Percentiles rank a stretch among this genome's conserved stretches.
Conservation (phyloP, 768 basidiomycete genomes). For the Tremella yokohamensis region DNA sequence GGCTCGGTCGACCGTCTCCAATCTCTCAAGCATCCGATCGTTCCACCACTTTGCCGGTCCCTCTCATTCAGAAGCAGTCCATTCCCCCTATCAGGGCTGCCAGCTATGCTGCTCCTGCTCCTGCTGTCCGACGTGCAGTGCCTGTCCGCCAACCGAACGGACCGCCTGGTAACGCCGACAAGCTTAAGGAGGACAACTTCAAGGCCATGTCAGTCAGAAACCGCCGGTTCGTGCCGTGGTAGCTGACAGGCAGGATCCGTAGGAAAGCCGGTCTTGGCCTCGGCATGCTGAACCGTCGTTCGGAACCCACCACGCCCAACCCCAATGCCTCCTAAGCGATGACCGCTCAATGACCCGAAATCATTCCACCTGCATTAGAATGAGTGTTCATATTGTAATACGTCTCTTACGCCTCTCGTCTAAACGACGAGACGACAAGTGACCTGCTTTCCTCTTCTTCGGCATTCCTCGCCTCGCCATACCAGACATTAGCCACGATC, state of each 20-base stretch:
- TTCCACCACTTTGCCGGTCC: background rate
- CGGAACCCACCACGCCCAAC: constrained; percentile 1
- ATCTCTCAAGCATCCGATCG: background rate
- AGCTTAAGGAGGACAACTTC: constrained; percentile 44
- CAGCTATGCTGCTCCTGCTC: background rate
- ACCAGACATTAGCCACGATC: too few species aligned
- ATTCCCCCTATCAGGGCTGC: constrained; percentile 1
- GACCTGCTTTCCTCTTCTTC: too few species aligned
- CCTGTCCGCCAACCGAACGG: constrained; percentile 40
- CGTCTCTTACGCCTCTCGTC: too few species aligned
- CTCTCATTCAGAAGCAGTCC: background rate
- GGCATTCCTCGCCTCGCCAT: too few species aligned
- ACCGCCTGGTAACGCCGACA: constrained; percentile 42
- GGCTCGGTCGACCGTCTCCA: constrained; percentile 2
- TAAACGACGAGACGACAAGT: too few species aligned
- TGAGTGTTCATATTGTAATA: too few species aligned
- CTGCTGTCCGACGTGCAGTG: background rate
- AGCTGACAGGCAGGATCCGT: constrained; percentile 16
- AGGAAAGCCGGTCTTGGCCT: constrained; percentile 30
- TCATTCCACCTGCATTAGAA: too few species aligned
- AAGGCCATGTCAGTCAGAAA: constrained; percentile 33
- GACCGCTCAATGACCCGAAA: too few species aligned
- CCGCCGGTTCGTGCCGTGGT: background rate
- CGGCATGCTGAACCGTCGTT: constrained; percentile 30
- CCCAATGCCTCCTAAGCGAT: too few species aligned